Base-by-base conservation (phyloP, 495 filamentous ascomycete genomes). In the Glutinoglossum americanum region DNA sequence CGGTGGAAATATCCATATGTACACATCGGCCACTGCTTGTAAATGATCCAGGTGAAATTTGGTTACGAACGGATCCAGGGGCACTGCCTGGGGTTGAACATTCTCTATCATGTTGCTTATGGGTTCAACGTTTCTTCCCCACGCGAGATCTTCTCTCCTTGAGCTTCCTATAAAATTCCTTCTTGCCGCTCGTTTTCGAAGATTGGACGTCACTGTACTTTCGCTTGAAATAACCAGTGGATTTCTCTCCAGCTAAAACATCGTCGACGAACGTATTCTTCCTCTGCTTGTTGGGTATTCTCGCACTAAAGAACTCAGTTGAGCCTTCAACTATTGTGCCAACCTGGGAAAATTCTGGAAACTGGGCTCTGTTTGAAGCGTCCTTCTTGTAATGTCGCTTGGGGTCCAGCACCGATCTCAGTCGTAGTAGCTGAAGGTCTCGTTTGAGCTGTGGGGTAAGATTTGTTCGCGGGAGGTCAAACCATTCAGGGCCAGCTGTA, bases 201-300 rank as follows among this genome's bases (percentile, higher is more conserved):
- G 61, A 66, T 64, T 87, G 83, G 27, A 89, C 77, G 27, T 84
- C 79, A 19, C 73, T 72, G 64, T 84, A 87, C 67, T 87, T 89
- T 26, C 70, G 71, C 69, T 80, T 80, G 66, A 88, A 86, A 21
- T 79, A 74, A 39, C 74, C 71, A 23, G 68, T 76, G 60, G 72
- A 65, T 13, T 72, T 70, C 64, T 89, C 83, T 35, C 73, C 67
- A 11, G 82, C 78, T 61, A 96, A 67, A 5, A 89, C 77, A 64
- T 96, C 88, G 58, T 93, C 87, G n/a, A 90, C 83, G 59, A 98
- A 85, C 3, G 86, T 94, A 61, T 76, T 78, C 72, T 93, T 94
- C 59, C 86, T 76, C 64, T 97, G 84, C 68, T 84, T 93, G 67
- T 89, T 92, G 30, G 78, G 75, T 37, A 97, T 75, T 23, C 92